Evolutionary conservation across 2,329 filamentous ascomycete species (phyloP).

Genomic region (Penicillium sp.): DNA sequence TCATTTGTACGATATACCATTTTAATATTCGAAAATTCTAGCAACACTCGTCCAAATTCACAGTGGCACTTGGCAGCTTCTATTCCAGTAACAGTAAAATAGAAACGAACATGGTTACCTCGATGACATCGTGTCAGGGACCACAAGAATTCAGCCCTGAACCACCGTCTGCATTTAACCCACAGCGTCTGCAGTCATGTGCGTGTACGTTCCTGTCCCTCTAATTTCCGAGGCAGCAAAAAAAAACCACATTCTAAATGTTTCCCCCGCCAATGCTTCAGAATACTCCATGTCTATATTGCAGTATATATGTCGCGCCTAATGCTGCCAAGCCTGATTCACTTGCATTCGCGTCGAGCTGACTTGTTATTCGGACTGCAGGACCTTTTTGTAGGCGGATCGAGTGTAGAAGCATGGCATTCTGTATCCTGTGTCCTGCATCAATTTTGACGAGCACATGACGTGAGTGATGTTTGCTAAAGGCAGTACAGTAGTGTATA

Average conservation of each 20-base stretch:
- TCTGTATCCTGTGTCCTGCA: neutral
- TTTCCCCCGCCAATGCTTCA: neutral
- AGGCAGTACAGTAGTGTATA: neutral
- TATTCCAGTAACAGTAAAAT: neutral
- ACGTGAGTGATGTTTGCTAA: constrained; percentile 9
- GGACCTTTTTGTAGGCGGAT: neutral
- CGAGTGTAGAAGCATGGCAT: constrained; percentile 6
- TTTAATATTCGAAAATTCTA: no score
- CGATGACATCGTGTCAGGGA: constrained; percentile 7
- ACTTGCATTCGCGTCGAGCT: constrained; percentile 11
- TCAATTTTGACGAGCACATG: constrained; percentile 7
- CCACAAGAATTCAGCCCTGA: neutral
- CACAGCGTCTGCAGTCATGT: constrained; percentile 1
- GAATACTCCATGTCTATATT: neutral
- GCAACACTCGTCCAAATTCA: neutral
- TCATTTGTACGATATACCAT: neutral
- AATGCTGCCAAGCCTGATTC: neutral
- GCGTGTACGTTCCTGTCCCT: neutral
- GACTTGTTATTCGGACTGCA: constrained; percentile 14
- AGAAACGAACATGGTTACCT: constrained; percentile 1
- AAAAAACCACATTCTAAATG: neutral
- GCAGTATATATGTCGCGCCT: neutral
- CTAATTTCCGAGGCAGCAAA: neutral
- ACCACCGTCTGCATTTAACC: neutral
- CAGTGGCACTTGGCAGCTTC: neutral